phyloP scores from a whole-genome alignment of 2,329 filamentous ascomycete genomes.

The Septoria linicola region DNA sequence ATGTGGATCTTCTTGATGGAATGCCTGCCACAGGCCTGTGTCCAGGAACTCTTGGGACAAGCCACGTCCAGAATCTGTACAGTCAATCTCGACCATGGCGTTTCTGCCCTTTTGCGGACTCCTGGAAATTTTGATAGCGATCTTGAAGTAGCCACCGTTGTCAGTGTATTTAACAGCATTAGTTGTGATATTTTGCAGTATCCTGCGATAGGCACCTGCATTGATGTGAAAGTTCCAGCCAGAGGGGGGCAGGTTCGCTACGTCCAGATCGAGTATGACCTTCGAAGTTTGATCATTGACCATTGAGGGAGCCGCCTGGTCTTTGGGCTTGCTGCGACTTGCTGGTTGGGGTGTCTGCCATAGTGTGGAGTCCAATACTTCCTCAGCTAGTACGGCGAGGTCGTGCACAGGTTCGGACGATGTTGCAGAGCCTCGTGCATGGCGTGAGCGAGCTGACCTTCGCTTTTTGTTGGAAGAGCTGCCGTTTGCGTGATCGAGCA shows the following conservation, averaged over 20 bases:
- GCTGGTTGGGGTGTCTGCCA: slow-evolving; percentile 13
- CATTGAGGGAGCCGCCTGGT: neutral
- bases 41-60: slow-evolving; percentile 33
- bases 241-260: slow-evolving; percentile 18
- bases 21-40: slow-evolving; percentile 34
- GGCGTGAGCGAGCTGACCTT: neutral
- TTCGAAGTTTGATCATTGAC: slow-evolving; percentile 37
- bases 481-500: slow-evolving; percentile 38
- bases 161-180: slow-evolving; percentile 51
- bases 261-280: slow-evolving; percentile 46
- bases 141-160: slow-evolving; percentile 17
- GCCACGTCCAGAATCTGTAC: slow-evolving; percentile 35
- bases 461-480: neutral
- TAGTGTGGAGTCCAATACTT: slow-evolving; percentile 15
- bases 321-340: neutral
- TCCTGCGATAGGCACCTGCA: slow-evolving; percentile 46
- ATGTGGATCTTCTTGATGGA: slow-evolving; percentile 36
- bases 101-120: neutral
- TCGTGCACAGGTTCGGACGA: slow-evolving; percentile 13
- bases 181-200: slow-evolving; percentile 47
- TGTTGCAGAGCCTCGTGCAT: neutral
- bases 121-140: neutral
- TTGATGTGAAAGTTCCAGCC: slow-evolving; percentile 46
- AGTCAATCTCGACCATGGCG: slow-evolving; percentile 6
- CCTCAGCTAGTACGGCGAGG: slow-evolving; percentile 13